Conservation (phyloP, 192 early-diverging fungal genomes). For the Allomyces macrogynus region DNA sequence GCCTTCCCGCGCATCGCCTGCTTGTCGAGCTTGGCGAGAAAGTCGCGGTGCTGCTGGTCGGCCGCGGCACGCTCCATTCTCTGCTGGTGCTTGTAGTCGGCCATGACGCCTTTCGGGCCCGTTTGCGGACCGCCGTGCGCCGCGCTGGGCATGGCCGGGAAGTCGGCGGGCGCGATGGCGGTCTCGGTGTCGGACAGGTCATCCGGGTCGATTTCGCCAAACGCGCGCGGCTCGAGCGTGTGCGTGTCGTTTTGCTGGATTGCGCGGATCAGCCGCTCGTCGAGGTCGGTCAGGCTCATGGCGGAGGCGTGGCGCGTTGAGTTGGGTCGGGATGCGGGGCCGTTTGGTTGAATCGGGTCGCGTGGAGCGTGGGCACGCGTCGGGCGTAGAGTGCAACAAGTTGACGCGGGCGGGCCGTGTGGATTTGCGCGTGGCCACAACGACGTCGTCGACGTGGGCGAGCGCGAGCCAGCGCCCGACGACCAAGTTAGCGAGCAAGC, state of each 20-base stretch:
- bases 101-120: slow-evolving; percentile 4
- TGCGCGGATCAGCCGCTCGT: neutral
- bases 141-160: neutral
- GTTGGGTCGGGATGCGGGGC: too few relatives aligned
- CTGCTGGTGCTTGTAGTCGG: slow-evolving; percentile 2
- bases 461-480: too few relatives aligned
- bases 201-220: neutral
- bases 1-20: too few relatives aligned
- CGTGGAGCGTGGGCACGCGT: too few relatives aligned
- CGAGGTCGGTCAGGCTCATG: neutral
- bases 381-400: too few relatives aligned
- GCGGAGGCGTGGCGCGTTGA: too few relatives aligned
- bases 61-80: neutral
- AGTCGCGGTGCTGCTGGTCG: neutral
- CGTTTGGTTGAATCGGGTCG: too few relatives aligned
- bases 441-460: too few relatives aligned
- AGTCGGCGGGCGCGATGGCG: neutral
- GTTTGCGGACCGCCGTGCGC: slow-evolving; percentile 3
- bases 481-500: too few relatives aligned
- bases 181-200: neutral
- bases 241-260: neutral
- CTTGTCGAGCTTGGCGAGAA: slow-evolving; percentile 1
- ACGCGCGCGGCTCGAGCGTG: neutral
- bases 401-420: too few relatives aligned
- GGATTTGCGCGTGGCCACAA: too few relatives aligned